Evolutionary conservation across 2,329 filamentous ascomycete species (phyloP), one percentile per base, ranked within the genome.

Genomic region (Septoria linicola): DNA sequence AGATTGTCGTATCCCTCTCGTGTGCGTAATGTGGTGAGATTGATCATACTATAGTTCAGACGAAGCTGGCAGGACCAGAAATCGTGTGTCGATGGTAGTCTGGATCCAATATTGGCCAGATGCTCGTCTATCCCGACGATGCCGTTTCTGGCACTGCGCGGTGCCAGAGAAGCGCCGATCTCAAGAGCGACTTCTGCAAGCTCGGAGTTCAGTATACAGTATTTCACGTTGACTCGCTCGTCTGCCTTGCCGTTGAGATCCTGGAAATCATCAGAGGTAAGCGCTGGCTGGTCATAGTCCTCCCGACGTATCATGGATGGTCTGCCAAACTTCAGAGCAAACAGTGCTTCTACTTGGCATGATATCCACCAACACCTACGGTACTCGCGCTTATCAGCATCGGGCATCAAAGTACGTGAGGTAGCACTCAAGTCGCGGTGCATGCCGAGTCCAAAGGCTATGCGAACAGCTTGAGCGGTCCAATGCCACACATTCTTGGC

Each of bases 61-160:
- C 51, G 51, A 2, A 54, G 34, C 35, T 54, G 45, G 25, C 51
- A 50, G 13, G 35, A 50, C 51, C 51, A 54, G 20, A 54, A 46
- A 25, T 50, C 46, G 21, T 46, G 36, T 13, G 23, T n/a, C 4
- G 34, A 13, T 25, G 51, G 51, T 8, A 54, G 41, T 17, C 41
- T 19, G 16, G 36, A 16, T 13, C 32, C 46, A 20, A 54, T 13
- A 6, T 20, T 13, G 14, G 45, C 51, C 16, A 53, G 40, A 8
- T 41, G 17, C 10, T 23, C 40, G 11, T 49, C 51, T 16, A 54
- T 21, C 1, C 11, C n/a, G 4, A 39, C 16, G 8, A 27, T 20
- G 14, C 40, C 25, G 3, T 44, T 20, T 4, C n/a, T 7, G 3
- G n/a, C 36, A 14, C 32, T 40, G 7, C 46, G 41, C 3, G 51